phyloP scores from a whole-genome alignment of 2,329 filamentous ascomycete genomes.

The Ramichloridium luteum region DNA sequence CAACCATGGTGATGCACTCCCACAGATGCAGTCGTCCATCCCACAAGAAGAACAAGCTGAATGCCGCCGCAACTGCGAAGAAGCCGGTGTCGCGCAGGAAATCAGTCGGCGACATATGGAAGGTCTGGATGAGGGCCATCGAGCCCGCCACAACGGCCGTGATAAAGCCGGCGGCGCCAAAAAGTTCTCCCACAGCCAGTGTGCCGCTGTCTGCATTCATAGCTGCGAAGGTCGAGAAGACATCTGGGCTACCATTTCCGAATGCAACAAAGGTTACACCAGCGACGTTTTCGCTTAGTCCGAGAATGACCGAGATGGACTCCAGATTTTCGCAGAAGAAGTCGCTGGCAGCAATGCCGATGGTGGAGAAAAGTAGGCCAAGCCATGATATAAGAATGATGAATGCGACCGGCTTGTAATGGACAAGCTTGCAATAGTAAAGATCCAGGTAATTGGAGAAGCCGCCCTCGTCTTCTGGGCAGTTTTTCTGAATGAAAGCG shows the following conservation, averaged over 20 bases:
- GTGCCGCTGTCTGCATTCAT: conserved; percentile 97
- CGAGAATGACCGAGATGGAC: conserved; percentile 77
- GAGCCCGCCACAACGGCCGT: conserved; percentile 91
- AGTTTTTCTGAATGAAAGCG: conserved; percentile 70
- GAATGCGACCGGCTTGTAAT: conserved; percentile 67
- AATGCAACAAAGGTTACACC: conserved; percentile 95
- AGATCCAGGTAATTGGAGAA: conserved; percentile 77
- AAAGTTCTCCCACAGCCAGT: conserved; percentile 86
- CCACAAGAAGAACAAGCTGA: conserved; percentile 75
- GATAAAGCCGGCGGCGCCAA: conserved; percentile 92
- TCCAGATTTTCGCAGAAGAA: conserved; percentile 97
- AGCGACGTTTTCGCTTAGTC: conserved; percentile 89
- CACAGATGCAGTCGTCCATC: conserved; percentile 75
- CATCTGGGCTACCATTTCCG: conserved; percentile 93
- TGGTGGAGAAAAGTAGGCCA: conserved; percentile 82
- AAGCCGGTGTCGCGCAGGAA: conserved; percentile 88
- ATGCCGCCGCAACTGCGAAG: conserved; percentile 75
- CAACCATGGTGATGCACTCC: conserved; percentile 87
- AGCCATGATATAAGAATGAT: conserved; percentile 69
- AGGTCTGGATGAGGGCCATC: conserved; percentile 94
- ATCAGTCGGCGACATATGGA: conserved; percentile 76
- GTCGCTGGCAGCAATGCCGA: conserved; percentile 93
- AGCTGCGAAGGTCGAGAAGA: conserved; percentile 96
- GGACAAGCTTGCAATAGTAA: conserved; percentile 68
- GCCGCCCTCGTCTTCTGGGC: conserved; percentile 78